Evolutionary conservation across 2,329 filamentous ascomycete genomes (phyloP).

Genomic region (Lecanicillium sp.): DNA sequence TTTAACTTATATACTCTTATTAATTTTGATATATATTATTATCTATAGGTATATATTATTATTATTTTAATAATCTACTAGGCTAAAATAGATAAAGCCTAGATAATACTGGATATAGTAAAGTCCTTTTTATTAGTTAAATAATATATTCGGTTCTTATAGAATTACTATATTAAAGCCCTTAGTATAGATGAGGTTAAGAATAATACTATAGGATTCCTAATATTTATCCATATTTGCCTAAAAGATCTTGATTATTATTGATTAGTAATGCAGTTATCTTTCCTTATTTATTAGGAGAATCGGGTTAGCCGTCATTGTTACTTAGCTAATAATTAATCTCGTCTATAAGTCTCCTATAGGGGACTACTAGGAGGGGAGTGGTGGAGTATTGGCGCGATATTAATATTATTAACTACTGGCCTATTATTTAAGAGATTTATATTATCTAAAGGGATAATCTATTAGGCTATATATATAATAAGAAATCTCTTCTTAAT

Average conservation of each 20-base stretch:
- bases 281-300: not conserved
- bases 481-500: not conserved
- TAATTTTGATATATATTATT: constrained; percentile 3
- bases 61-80: too few relatives aligned
- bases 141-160: constrained; percentile 3
- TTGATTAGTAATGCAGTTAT: not conserved
- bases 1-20: not conserved
- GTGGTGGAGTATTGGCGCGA: not conserved
- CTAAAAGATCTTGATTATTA: constrained; percentile 4
- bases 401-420: not conserved
- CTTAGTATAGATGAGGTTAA: constrained; percentile 1
- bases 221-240: constrained; percentile 1
- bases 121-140: too few relatives aligned
- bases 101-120: too few relatives aligned
- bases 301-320: not conserved
- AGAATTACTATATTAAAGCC: constrained; percentile 3
- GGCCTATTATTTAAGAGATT: not conserved
- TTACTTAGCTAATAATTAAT: not conserved
- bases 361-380: not conserved
- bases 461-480: not conserved
- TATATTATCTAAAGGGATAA: not conserved
- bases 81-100: too few relatives aligned
- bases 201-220: not conserved
- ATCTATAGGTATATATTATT: not conserved
- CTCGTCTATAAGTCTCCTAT: not conserved